phyloP scores from a whole-genome alignment of 768 basidiomycete species.

The Boletus rubescentipes region DNA sequence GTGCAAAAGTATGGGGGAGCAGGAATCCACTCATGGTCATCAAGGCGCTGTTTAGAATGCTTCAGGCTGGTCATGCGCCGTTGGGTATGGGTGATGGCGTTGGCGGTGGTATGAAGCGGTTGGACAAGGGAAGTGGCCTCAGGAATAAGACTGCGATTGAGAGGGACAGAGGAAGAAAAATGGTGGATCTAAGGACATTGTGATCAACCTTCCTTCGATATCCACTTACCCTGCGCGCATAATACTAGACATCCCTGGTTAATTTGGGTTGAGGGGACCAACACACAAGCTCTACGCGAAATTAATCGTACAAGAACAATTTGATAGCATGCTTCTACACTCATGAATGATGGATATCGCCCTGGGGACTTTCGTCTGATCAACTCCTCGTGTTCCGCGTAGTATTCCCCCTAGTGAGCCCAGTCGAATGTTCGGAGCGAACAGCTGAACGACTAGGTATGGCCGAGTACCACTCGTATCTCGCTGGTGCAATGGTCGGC shows the following conservation, averaged over 20 bases:
- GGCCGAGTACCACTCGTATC: no score
- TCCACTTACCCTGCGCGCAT: not conserved
- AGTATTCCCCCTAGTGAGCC: no score
- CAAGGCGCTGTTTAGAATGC: constrained; percentile 78
- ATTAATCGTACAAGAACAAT: no score
- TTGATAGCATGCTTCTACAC: no score
- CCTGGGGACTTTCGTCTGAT: no score
- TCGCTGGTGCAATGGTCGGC: no score
- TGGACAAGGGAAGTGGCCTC: constrained; percentile 77
- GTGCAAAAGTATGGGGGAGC: constrained; percentile 94
- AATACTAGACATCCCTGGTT: not conserved
- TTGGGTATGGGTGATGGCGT: constrained; percentile 80
- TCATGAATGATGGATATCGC: no score
- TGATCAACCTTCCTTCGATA: constrained; percentile 12
- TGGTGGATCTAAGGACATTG: constrained; percentile 63
- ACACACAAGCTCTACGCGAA: no score
- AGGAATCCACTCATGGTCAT: constrained; percentile 74
- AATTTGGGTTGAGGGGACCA: no score
- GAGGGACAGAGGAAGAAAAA: constrained; percentile 77
- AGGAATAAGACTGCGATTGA: constrained; percentile 69
- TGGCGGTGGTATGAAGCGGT: constrained; percentile 66
- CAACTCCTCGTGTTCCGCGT: no score
- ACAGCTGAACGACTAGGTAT: no score
- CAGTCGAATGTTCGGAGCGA: no score
- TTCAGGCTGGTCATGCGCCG: constrained; percentile 83